Evolutionary conservation across 1,284 basidiomycete genomes (phyloP).

Genomic region (Malassezia vespertilionis): DNA sequence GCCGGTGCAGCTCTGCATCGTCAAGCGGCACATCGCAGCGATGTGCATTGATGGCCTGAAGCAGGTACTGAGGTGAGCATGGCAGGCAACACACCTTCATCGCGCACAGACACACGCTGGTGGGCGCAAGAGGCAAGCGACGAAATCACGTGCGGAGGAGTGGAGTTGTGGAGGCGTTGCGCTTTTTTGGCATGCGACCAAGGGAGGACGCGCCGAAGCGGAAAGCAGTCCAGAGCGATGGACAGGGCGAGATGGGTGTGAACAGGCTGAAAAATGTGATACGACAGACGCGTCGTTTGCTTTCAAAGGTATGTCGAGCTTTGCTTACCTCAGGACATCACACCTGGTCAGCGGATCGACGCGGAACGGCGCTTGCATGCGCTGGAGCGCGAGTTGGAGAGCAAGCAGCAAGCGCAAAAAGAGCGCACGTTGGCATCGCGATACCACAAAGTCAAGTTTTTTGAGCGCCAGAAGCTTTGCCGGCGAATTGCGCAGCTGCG

Average conservation of each 20-base stretch:
- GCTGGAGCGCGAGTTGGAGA: slow-evolving; percentile 12
- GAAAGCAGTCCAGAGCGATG: not conserved
- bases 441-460: slow-evolving; percentile 20
- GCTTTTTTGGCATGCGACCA: not conserved
- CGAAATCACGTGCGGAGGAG: not conserved
- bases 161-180: not conserved
- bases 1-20: slow-evolving; percentile 34
- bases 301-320: slow-evolving; percentile 1
- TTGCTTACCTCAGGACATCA: slow-evolving; percentile 2
- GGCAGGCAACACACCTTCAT: slow-evolving; percentile 15
- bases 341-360: slow-evolving; percentile 15
- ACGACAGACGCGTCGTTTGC: slow-evolving; percentile 12
- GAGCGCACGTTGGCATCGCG: slow-evolving; percentile 3
- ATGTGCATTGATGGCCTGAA: slow-evolving; percentile 43
- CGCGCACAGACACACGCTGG: too few relatives aligned
- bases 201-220: not conserved
- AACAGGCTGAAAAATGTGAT: slow-evolving; percentile 14
- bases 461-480: slow-evolving; percentile 16
- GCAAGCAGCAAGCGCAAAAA: slow-evolving; percentile 3
- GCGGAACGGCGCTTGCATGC: slow-evolving; percentile 12
- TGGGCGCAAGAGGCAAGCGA: not conserved
- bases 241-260: not conserved
- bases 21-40: slow-evolving; percentile 30
- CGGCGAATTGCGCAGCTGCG: slow-evolving; percentile 13
- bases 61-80: slow-evolving; percentile 30